Conservation (phyloP, 2,329 filamentous ascomycete genomes). For the Mycosphaerelloides madeirae region DNA sequence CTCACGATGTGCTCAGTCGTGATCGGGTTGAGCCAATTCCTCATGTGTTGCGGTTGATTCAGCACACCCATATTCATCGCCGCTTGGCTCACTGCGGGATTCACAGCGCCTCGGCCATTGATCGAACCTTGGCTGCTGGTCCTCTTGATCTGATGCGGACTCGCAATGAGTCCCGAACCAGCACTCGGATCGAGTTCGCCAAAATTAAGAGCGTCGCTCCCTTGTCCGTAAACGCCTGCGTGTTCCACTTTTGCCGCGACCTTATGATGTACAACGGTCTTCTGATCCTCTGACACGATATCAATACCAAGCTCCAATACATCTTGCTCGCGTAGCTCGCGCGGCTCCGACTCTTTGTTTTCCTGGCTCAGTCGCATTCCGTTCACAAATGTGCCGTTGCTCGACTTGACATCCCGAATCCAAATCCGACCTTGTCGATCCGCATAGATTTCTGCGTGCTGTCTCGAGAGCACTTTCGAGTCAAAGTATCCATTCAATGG, state of each 20-base stretch:
- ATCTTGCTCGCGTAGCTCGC: slow-evolving; percentile 86
- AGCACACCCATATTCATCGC: slow-evolving; percentile 54
- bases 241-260: slow-evolving; percentile 96
- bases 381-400: slow-evolving; percentile 97
- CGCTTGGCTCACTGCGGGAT: slow-evolving; percentile 46
- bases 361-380: slow-evolving; percentile 83
- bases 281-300: slow-evolving; percentile 97
- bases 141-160: slow-evolving; percentile 59
- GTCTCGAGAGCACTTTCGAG: slow-evolving; percentile 91
- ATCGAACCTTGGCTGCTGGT: slow-evolving; percentile 47
- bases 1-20: slow-evolving; percentile 95
- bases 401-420: slow-evolving; percentile 97
- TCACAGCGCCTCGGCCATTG: slow-evolving; percentile 58
- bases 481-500: slow-evolving; percentile 93
- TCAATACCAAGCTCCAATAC: slow-evolving; percentile 94
- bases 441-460: slow-evolving; percentile 95
- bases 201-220: slow-evolving; percentile 80
- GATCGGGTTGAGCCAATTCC: slow-evolving; percentile 81
- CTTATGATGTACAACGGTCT: slow-evolving; percentile 97
- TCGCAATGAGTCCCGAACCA: slow-evolving; percentile 63
- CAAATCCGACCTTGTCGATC: slow-evolving; percentile 72
- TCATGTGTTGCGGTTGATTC: slow-evolving; percentile 68
- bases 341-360: slow-evolving; percentile 92
- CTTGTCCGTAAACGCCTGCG: slow-evolving; percentile 73
- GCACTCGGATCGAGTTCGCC: slow-evolving; percentile 79